These are phyloP conservation scores for Coniochaeta hoffmannii DNA, from an alignment of 2,329 filamentous ascomycete genomes.

Conservation along the genomic window DNA sequence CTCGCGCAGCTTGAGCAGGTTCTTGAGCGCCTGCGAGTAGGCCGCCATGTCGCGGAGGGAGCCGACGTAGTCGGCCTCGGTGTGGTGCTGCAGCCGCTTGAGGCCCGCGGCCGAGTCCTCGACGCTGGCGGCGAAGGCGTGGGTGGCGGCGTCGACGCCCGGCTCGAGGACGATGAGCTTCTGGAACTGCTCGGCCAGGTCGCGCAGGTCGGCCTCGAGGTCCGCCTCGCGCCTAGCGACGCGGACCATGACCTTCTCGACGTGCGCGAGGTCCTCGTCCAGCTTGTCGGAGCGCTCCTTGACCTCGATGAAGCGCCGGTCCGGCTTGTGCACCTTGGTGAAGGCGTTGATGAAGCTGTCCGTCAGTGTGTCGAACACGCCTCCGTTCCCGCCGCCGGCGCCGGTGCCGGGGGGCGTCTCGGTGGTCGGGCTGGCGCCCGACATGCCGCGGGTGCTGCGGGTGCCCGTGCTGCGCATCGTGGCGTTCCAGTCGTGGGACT, in stretches of 20 bases:
- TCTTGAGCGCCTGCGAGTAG: slow-evolving; percentile 81
- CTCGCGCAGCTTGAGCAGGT: slow-evolving; percentile 84
- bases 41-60: slow-evolving; percentile 92
- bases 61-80: slow-evolving; percentile 91
- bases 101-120: slow-evolving; percentile 76
- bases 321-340: slow-evolving; percentile 90
- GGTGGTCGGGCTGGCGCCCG: slow-evolving; percentile 21
- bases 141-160: slow-evolving; percentile 72
- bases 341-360: slow-evolving; percentile 98
- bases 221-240: slow-evolving; percentile 84
- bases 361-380: slow-evolving; percentile 90
- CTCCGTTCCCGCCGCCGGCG: slow-evolving; percentile 43
- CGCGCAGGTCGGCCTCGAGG: slow-evolving; percentile 78
- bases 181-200: slow-evolving; percentile 90
- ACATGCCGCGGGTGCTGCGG: slow-evolving; percentile 58
- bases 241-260: slow-evolving; percentile 91
- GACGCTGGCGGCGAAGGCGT: slow-evolving; percentile 78
- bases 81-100: slow-evolving; percentile 77
- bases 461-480: slow-evolving; percentile 90
- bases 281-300: slow-evolving; percentile 88
- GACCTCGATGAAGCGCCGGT: slow-evolving; percentile 90
- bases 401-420: slow-evolving; percentile 30
- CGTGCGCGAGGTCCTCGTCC: slow-evolving; percentile 84
- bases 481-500: slow-evolving; percentile 92
- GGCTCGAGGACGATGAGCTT: slow-evolving; percentile 86